phyloP scores from a whole-genome alignment of 345 rosid species.

The Dipteronia dyeriana region DNA sequence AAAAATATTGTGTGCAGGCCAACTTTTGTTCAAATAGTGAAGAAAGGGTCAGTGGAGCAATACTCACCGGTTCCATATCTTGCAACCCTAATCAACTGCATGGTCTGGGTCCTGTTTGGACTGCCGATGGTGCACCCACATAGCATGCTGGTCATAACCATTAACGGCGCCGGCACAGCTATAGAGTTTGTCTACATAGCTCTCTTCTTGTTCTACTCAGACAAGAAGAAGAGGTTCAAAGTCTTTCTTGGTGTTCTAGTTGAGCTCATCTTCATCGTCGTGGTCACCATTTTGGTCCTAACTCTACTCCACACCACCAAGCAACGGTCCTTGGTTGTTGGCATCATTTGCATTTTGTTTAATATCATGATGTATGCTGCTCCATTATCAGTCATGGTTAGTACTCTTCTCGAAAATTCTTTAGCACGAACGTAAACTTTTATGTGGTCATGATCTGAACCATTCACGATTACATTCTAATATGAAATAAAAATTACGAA shows the following conservation, averaged over 20 bases:
- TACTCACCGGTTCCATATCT: constrained; percentile 77
- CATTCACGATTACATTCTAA: no score
- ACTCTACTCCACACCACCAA: constrained; percentile 45
- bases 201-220: constrained; percentile 45
- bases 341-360: constrained; percentile 59
- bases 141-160: constrained; percentile 68
- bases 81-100: constrained; percentile 76
- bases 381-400: constrained; percentile 78
- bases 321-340: constrained; percentile 53
- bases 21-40: constrained; percentile 69
- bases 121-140: constrained; percentile 74
- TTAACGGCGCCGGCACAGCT: constrained; percentile 62
- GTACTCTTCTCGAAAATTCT: constrained; percentile 9
- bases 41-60: constrained; percentile 72
- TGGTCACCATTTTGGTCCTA: constrained; percentile 38
- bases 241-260: constrained; percentile 27
- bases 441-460: no score
- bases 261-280: constrained; percentile 44
- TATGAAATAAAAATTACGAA: no score
- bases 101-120: constrained; percentile 83
- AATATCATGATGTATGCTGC: constrained; percentile 86
- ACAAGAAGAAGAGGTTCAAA: constrained; percentile 39
- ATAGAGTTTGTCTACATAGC: constrained; percentile 58
- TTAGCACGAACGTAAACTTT: no score
- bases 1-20: constrained; percentile 48